A percentile compares a stretch with the other conserved stretches of the same genome.
phyloP scores from a whole-genome alignment of 257 asterid species.

The Rhazya stricta region DNA sequence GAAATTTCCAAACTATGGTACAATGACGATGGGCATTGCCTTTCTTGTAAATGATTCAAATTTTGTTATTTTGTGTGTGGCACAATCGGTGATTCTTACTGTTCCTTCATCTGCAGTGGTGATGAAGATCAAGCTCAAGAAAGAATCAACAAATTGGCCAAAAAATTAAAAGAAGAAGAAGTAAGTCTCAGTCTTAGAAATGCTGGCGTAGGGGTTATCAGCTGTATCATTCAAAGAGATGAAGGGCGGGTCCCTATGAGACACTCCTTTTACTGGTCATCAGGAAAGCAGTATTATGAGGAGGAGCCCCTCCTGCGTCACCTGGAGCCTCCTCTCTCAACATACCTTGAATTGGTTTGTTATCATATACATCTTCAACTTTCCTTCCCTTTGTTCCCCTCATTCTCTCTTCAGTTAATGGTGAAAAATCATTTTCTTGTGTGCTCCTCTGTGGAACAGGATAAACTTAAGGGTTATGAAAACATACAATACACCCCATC shows the following conservation, averaged over 20 bases:
- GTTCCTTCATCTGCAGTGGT: conserved; percentile 50
- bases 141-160: conserved; percentile 84
- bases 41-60: not conserved
- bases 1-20: not conserved
- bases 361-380: not conserved
- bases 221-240: conserved; percentile 96
- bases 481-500: conserved; percentile 85
- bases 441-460: conserved; percentile 44
- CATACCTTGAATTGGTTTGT: conserved; percentile 91
- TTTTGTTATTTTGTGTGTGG: not conserved
- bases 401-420: conserved; percentile 4
- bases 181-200: conserved; percentile 72
- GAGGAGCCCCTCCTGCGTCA: conserved; percentile 94
- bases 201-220: conserved; percentile 85
- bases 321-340: conserved; percentile 97
- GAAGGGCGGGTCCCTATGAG: conserved; percentile 99
- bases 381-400: not conserved
- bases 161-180: conserved; percentile 80
- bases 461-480: conserved; percentile 74
- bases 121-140: conserved; percentile 99
- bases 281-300: conserved; percentile 59
- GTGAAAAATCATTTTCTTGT: not conserved
- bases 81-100: not conserved
- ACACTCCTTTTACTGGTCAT: conserved; percentile 92
- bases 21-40: not conserved